Percentiles rank a stretch among this genome's conserved stretches.
phyloP scores from a whole-genome alignment of 495 filamentous ascomycete species.

The Chlorociboria aeruginascens region DNA sequence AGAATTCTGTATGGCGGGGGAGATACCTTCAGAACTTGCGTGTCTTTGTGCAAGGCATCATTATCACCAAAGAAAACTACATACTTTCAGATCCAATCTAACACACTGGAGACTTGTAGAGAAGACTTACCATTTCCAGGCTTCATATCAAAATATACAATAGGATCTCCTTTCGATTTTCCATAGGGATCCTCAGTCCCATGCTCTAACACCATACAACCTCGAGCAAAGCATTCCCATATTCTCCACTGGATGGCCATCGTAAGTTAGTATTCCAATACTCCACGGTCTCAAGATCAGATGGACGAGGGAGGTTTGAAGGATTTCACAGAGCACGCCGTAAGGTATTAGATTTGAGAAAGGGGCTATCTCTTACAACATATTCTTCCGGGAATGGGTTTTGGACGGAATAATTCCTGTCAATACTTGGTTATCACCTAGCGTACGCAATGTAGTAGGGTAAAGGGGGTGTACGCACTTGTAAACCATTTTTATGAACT shows the following conservation, averaged over 20 bases:
- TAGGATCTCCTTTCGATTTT: background rate
- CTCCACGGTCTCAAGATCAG: background rate
- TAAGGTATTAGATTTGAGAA: no score
- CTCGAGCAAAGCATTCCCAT: background rate
- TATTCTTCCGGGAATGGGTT: background rate
- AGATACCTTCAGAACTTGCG: no score
- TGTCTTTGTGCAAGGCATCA: no score
- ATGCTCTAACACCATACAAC: background rate
- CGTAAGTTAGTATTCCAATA: background rate
- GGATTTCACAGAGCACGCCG: no score
- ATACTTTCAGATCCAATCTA: background rate
- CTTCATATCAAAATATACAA: constrained; percentile 7
- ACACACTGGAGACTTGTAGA: background rate
- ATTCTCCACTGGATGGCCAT: constrained; percentile 1
- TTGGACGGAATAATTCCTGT: no score
- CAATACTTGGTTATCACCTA: no score
- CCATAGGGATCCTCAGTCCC: background rate
- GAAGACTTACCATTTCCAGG: background rate
- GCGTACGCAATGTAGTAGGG: no score
- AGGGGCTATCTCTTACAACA: background rate
- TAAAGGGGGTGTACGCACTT: background rate
- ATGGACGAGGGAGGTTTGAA: no score
- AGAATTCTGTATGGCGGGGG: no score
- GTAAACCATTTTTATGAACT: background rate
- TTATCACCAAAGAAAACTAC: background rate